A percentile compares a stretch with the other conserved stretches of the same genome.
phyloP scores from a whole-genome alignment of 1,284 basidiomycete species.

The Thelephora terrestris region DNA sequence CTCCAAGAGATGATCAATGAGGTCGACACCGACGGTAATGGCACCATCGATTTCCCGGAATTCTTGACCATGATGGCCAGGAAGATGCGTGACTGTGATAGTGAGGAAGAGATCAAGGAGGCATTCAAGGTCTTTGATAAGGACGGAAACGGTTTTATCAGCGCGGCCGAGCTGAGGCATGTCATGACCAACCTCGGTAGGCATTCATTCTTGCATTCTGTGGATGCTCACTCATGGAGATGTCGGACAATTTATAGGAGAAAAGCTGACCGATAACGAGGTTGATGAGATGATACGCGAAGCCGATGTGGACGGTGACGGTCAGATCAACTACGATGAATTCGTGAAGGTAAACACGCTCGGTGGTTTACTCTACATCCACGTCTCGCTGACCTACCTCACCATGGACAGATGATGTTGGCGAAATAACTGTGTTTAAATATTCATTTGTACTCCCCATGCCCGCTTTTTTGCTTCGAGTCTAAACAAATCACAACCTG shows the following conservation, averaged over 20 bases:
- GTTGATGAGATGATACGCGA: constrained; percentile 99
- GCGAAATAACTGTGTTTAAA: constrained; percentile 31
- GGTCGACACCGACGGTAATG: constrained; percentile 72
- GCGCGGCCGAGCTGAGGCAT: constrained; percentile 74
- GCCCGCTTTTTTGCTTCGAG: no score
- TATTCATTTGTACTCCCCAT: no score
- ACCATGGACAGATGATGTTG: constrained; percentile 42
- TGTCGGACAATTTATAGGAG: constrained; percentile 38
- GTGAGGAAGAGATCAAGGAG: constrained; percentile 66
- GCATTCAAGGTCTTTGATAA: constrained; percentile 83
- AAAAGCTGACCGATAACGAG: constrained; percentile 88
- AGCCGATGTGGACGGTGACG: constrained; percentile 93
- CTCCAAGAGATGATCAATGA: constrained; percentile 97
- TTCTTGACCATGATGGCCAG: constrained; percentile 96
- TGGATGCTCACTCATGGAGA: constrained; percentile 4
- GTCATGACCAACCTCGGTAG: constrained; percentile 89
- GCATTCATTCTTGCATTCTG: constrained; percentile 20
- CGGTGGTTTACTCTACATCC: not conserved
- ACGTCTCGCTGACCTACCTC: constrained; percentile 8
- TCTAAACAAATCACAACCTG: not conserved
- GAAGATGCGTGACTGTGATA: constrained; percentile 92
- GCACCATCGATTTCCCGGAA: constrained; percentile 94
- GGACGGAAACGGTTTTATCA: constrained; percentile 77
- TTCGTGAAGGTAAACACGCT: constrained; percentile 50
- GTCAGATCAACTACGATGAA: constrained; percentile 80